Percentiles rank a stretch among this genome's conserved stretches.
phyloP scores from a whole-genome alignment of 768 basidiomycete genomes.

The Lactarius evosmus region DNA sequence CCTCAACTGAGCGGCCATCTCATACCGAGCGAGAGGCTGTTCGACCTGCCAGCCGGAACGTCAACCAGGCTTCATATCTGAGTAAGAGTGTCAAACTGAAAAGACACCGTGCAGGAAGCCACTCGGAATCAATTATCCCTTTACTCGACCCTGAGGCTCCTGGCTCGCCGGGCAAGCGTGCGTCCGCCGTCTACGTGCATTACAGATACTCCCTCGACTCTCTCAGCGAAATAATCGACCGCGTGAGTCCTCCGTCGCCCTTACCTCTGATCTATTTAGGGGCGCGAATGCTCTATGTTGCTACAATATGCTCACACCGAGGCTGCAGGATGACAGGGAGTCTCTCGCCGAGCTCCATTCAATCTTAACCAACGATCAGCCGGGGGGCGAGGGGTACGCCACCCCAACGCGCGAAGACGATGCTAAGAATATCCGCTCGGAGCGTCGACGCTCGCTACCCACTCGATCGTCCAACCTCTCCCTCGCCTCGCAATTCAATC shows the following conservation, averaged over 20 bases:
- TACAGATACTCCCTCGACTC: constrained; percentile 81
- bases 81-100: constrained; percentile 36
- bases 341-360: constrained; percentile 74
- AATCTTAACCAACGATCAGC: constrained; percentile 45
- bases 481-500: constrained; percentile 49
- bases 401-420: constrained; percentile 24
- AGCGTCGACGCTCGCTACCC: constrained; percentile 53
- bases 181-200: constrained; percentile 56
- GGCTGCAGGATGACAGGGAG: constrained; percentile 63
- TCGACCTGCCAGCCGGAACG: constrained; percentile 37
- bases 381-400: constrained; percentile 20
- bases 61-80: constrained; percentile 50
- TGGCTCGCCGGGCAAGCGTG: constrained; percentile 18
- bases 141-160: constrained; percentile 38
- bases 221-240: constrained; percentile 73
- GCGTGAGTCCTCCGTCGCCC: constrained; percentile 45
- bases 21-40: constrained; percentile 13
- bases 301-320: constrained; percentile 7
- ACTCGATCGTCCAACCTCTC: constrained; percentile 59
- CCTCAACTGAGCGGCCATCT: constrained; percentile 12
- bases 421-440: constrained; percentile 17
- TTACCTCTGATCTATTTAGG: constrained; percentile 16
- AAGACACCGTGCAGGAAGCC: constrained; percentile 40
- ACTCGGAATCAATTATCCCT: constrained; percentile 58
- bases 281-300: constrained; percentile 6